Percentiles rank a stretch among this genome's conserved stretches.
These are phyloP conservation scores for Glebionis coronaria DNA, from an alignment of 129 eudicot genomes.

Conservation along the genomic window DNA sequence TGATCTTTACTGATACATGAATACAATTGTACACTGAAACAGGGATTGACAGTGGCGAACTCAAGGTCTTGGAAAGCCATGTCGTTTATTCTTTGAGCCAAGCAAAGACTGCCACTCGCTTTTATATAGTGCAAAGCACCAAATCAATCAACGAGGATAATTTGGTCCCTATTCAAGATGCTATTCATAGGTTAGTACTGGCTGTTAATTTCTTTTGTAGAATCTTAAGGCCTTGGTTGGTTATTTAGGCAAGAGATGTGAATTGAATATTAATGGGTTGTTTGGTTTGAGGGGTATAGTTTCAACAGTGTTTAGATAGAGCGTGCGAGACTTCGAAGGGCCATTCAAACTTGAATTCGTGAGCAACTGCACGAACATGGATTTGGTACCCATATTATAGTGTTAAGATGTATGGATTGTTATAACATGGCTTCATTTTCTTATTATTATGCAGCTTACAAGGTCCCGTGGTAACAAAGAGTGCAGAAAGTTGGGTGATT, in stretches of 20 bases:
- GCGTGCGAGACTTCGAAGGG: too few species aligned
- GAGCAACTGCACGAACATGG: too few species aligned
- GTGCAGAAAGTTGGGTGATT: conserved; percentile 45
- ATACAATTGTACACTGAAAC: conserved; percentile 20
- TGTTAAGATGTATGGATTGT: conserved; percentile 9
- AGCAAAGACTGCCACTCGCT: conserved; percentile 57
- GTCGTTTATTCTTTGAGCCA: conserved; percentile 50
- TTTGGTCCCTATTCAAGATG: conserved; percentile 50
- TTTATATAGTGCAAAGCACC: conserved; percentile 49
- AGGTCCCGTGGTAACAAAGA: conserved; percentile 55
- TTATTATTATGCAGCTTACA: conserved; percentile 50
- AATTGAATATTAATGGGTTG: neutral
- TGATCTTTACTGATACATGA: conserved; percentile 18
- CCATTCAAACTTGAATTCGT: too few species aligned
- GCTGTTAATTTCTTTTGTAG: conserved; percentile 11
- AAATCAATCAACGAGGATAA: conserved; percentile 30
- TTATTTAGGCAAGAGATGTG: conserved; percentile 1
- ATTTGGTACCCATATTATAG: neutral
- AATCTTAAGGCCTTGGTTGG: neutral
- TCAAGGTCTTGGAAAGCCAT: conserved; percentile 51
- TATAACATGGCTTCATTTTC: conserved; percentile 13
- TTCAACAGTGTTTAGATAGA: too few species aligned
- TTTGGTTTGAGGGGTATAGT: too few species aligned
- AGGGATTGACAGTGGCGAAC: conserved; percentile 42
- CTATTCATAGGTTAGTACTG: conserved; percentile 47